Base-by-base conservation (phyloP, 2,329 filamentous ascomycete species). In the Alternaria sp. region DNA sequence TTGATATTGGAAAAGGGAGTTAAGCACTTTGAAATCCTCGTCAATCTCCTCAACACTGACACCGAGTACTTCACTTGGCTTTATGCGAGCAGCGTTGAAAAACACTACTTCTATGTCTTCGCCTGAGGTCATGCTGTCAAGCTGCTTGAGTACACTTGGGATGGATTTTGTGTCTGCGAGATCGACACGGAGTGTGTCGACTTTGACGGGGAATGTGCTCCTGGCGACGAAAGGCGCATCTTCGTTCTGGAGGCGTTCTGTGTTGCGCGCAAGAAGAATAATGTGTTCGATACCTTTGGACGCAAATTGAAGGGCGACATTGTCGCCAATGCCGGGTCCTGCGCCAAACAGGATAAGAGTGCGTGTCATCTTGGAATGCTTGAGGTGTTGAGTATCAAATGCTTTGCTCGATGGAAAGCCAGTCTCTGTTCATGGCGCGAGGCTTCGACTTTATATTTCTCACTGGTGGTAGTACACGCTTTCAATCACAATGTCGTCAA, bases 61-160 rank as follows among this genome's bases (percentile, higher is more conserved):
- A 34, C 79, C 75, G 7, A 86, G 70, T 1, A 84, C 74, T 3
- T 77, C 72, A 25, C 78, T 80, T 0, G 79, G 77, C 7, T 77
- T 77, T 1, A 86, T 81, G 0, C 82, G 73, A 3, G 85, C 85
- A 0, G 85, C 84, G 64, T 87, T 87, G 77, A 82, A 86, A 44
- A 85, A 80, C 4, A 86, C 76, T 22, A 81, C 82, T 48, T 85
- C 82, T 2, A 85, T 72, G 2, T 69, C 64, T n/a, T 75, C 75
- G 3, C 73, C 71, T 4, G 56, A 4, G 1, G 77, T 74, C 48
- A 74, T 50, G 0, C 49, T 28, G n/a, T 82, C 81, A 5, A 83
- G 76, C 38, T 83, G 72, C 7, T 76, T 68, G 5, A 86, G 74
- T 0, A 78, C 78, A 12, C 64, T 67, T 5, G 74, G 71, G 40